These are phyloP conservation scores for Phytophthora sp. DNA, from an alignment of 352 stramenopile genomes.

Conservation along the genomic window DNA sequence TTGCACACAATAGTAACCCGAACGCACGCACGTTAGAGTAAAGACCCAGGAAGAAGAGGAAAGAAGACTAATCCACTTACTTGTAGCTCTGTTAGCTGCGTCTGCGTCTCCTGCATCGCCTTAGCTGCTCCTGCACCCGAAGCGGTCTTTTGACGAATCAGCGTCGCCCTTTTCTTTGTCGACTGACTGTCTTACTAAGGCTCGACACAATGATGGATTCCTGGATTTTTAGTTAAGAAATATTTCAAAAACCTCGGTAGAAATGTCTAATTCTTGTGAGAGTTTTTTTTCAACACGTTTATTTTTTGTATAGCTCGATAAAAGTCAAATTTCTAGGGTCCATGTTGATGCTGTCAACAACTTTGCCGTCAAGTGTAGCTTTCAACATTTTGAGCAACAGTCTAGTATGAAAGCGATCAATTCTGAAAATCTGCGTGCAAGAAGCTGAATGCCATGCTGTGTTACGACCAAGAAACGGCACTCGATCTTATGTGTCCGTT, in stretches of 20 bases:
- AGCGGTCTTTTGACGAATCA: no score
- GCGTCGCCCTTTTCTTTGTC: neutral
- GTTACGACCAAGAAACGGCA: neutral
- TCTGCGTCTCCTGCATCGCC: no score
- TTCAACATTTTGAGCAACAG: constrained; percentile 5
- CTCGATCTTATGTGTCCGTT: constrained; percentile 1
- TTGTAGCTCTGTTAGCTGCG: neutral
- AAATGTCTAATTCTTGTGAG: no score
- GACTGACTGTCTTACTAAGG: constrained; percentile 1
- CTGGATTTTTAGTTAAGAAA: no score
- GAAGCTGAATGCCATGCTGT: neutral
- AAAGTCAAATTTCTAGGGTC: no score
- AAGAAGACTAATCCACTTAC: neutral
- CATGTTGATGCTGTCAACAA: no score
- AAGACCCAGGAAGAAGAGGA: neutral
- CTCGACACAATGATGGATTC: constrained; percentile 5
- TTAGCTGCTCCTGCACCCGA: no score
- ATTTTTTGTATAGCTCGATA: no score
- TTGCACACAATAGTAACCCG: neutral
- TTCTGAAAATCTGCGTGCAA: constrained; percentile 14
- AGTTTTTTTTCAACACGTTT: no score
- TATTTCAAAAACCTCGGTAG: no score
- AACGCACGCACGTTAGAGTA: constrained; percentile 2
- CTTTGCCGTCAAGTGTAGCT: neutral
- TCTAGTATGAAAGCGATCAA: constrained; percentile 1